phyloP scores from a whole-genome alignment of 768 basidiomycete species.

The Naganishia antarctica region DNA sequence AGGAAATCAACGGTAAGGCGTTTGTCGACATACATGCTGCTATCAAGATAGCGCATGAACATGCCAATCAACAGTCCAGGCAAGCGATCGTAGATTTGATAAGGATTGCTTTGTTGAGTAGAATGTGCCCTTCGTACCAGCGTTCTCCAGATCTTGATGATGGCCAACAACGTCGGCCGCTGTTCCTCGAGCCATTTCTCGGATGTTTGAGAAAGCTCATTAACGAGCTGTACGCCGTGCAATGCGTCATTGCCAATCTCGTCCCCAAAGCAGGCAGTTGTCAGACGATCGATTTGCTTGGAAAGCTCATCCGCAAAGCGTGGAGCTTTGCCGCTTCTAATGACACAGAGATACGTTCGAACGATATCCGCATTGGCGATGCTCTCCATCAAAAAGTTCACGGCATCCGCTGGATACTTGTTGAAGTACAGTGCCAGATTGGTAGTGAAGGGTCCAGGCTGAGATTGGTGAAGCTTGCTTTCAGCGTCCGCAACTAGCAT shows the following conservation, averaged over 20 bases:
- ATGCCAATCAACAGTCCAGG: slow-evolving; percentile 65
- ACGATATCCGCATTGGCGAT: slow-evolving; percentile 73
- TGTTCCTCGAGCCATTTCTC: slow-evolving; percentile 70
- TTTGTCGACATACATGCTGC: slow-evolving; percentile 51
- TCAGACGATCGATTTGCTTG: slow-evolving; percentile 45
- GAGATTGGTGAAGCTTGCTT: slow-evolving; percentile 81
- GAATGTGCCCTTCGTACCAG: slow-evolving; percentile 42
- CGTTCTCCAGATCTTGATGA: slow-evolving; percentile 67
- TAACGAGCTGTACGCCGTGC: slow-evolving; percentile 69
- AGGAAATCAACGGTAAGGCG: slow-evolving; percentile 78
- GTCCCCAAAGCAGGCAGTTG: slow-evolving; percentile 45
- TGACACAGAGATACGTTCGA: slow-evolving; percentile 74
- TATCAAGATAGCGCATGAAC: slow-evolving; percentile 57
- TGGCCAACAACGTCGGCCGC: slow-evolving; percentile 62
- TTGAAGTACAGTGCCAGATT: slow-evolving; percentile 86
- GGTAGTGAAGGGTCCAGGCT: slow-evolving; percentile 83
- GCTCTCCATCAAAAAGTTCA: slow-evolving; percentile 75
- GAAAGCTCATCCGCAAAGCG: slow-evolving; percentile 51
- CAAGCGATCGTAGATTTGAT: slow-evolving; percentile 45
- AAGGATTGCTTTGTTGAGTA: slow-evolving; percentile 36
- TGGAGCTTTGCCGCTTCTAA: slow-evolving; percentile 73
- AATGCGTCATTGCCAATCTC: slow-evolving; percentile 57
- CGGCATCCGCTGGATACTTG: slow-evolving; percentile 77
- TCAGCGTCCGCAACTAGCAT: slow-evolving; percentile 87
- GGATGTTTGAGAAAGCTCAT: slow-evolving; percentile 65